A percentile compares a stretch with the other conserved stretches of the same genome.
Evolutionary conservation across 169 alveolate genomes (phyloP).

Genomic region (Plasmodium vivax): DNA sequence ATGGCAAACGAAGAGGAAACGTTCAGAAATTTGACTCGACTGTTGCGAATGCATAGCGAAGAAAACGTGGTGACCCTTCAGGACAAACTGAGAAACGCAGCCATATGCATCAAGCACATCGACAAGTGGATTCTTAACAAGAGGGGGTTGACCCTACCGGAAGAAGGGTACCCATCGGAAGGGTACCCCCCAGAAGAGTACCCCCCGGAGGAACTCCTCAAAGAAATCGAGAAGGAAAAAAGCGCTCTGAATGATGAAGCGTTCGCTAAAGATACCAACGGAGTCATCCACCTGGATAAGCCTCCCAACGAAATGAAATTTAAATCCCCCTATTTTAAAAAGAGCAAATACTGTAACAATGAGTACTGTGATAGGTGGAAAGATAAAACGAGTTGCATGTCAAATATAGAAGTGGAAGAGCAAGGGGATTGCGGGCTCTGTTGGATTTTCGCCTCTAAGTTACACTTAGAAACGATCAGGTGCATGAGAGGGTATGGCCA

Average conservation of each 20-base stretch:
- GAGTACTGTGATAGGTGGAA: conserved; percentile 55
- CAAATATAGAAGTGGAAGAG: conserved; percentile 61
- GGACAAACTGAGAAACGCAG: conserved; percentile 33
- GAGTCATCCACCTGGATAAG: background rate
- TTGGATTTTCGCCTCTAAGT: conserved; percentile 67
- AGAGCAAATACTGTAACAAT: conserved; percentile 30
- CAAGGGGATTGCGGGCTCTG: conserved; percentile 71
- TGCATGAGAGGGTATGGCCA: conserved; percentile 76
- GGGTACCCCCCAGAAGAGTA: background rate
- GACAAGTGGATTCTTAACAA: conserved; percentile 40
- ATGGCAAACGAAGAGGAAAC: conserved; percentile 16
- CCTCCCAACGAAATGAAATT: background rate
- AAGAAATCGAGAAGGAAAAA: conserved; percentile 1
- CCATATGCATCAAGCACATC: conserved; percentile 57
- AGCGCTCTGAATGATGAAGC: background rate
- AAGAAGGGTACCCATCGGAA: background rate
- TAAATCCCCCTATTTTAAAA: conserved; percentile 25
- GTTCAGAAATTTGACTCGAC: conserved; percentile 19
- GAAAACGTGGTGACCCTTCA: background rate
- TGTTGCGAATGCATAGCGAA: conserved; percentile 1
- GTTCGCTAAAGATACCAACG: conserved; percentile 15
- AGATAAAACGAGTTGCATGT: conserved; percentile 49
- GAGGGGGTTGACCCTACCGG: conserved; percentile 30
- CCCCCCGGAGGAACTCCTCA: background rate
- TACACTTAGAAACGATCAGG: conserved; percentile 72